Evolutionary conservation across 352 stramenopile genomes (phyloP), one percentile per base, ranked within the genome.

Genomic region (Lagenidium giganteum): DNA sequence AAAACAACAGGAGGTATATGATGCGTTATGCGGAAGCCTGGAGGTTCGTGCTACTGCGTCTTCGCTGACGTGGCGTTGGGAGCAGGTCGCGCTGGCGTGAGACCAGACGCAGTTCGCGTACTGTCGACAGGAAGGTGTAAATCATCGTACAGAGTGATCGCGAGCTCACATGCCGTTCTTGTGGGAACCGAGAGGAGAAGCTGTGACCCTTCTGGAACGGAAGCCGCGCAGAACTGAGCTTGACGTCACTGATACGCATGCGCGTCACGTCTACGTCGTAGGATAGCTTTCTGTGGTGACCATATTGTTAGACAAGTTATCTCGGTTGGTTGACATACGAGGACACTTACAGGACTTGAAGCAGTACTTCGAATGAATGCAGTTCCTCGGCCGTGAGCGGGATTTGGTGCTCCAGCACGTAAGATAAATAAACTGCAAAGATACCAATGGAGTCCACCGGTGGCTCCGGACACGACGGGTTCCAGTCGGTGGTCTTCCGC

Each of bases 381-480:
- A 93, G 52, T 55, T 93, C 73, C 16, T 54, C 47, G 23, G 61
- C 47, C 11, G 77, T 86, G 45, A 89, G 75, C 1, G 81, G 64
- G 21, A 63, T 36, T 2, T 61, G 55, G 27, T 86, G 59, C 14
- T 87, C 57, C 14, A 93, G 43, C 4, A 74, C 52, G 29, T 57
- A 63, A 12, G 78, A 78, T 60, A 93, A 67, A 72, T 87, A 93
- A 35, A 89, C 59, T 31, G 71, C 62, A 36, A 93, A 91, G 35
- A 85, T 65, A 34, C 64, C 79, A 33, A 93, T 87, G 7, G 79
- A 92, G 34, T 93, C 82, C 8, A 93, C 68, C 0, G 82, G 82
- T 24, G 75, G 77, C 39, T 80, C 64, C 11, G 74, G 48, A 22
- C 60, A 87, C 26, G 72, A 66, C 3, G 61, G 43, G 14, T 54